Evolutionary conservation across 2,329 filamentous ascomycete genomes (phyloP).

Genomic region (Metarhizium brunneum): DNA sequence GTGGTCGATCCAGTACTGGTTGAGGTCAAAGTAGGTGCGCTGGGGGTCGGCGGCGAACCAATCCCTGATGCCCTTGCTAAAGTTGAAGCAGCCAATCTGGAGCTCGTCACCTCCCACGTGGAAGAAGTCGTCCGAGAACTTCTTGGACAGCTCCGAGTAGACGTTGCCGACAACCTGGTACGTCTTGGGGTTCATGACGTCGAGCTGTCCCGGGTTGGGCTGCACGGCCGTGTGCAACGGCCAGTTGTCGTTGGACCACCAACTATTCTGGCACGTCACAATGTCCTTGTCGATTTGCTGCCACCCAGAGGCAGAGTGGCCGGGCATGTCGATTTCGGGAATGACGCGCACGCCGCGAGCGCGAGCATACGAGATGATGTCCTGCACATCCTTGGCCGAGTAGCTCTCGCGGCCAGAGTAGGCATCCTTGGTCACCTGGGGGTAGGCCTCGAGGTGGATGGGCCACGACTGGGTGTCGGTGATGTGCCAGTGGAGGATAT

Average conservation of each 20-base stretch:
- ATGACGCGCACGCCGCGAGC: conserved; percentile 45
- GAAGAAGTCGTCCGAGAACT: conserved; percentile 44
- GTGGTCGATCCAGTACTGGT: conserved; percentile 44
- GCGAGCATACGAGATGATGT: conserved; percentile 38
- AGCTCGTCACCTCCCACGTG: conserved; percentile 48
- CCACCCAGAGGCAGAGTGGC: conserved; percentile 46
- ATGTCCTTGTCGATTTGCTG: conserved; percentile 41
- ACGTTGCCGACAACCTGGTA: conserved; percentile 44
- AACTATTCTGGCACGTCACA: conserved; percentile 44
- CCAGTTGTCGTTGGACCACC: conserved; percentile 53
- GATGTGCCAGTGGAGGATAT: conserved; percentile 48
- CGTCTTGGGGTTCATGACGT: conserved; percentile 45
- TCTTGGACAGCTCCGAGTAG: conserved; percentile 39
- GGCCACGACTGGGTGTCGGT: conserved; percentile 48
- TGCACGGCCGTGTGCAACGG: conserved; percentile 40
- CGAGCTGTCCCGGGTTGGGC: conserved; percentile 47
- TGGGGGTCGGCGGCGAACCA: conserved; percentile 40
- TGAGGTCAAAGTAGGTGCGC: conserved; percentile 35
- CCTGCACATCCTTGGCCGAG: conserved; percentile 30
- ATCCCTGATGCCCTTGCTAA: conserved; percentile 35
- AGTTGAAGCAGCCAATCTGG: conserved; percentile 45
- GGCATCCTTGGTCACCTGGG: conserved; percentile 43
- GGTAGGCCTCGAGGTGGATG: conserved; percentile 36
- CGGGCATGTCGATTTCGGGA: conserved; percentile 49
- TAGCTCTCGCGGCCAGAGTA: conserved; percentile 41